Base-by-base conservation (phyloP, 495 filamentous ascomycete species). In the Penicillium herquei region DNA sequence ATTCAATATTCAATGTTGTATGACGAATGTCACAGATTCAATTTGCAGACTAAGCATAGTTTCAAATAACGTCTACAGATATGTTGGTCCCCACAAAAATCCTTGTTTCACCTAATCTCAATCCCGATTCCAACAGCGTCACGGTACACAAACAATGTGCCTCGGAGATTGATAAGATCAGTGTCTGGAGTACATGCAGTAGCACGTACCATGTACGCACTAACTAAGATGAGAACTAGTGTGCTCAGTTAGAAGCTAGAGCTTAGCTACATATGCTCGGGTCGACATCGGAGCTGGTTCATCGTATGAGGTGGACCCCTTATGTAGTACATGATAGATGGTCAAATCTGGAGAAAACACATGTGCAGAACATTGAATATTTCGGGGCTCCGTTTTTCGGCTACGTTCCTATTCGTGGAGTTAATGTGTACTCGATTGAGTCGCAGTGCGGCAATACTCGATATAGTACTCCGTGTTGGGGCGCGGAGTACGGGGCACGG, bases 121-220 rank as follows among this genome's bases (percentile, higher is more conserved):
- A 26, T 26, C 21, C 2, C 2, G 13, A 11, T 10, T 26, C 8
- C 11, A 46, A 18, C 14, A 31, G 12, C 10, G 26, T 13, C 11
- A 17, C 21, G 21, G 21, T 26, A 26, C 21, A 26, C 21, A 26
- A 26, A 26, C 33, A 31, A 43, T 13, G n/a, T 1, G 33, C 7
- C 34, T 50, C 40, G 9, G 39, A 61, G 58, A 57, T 57, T 61
- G 54, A 61, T 57, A 61, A 57, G 54, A 56, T 54, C 32, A 50
- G 8, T 3, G 1, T 26, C 21, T 26, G 4, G 1, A 26, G 21
- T 40, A 34, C n/a, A 43, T 45, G 49, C 43, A 46, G 26, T 49
- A 40, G 21, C 42, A 49, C 46, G 32, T n/a, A 48, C 45, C 26
- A 48, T 34, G 43, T 40, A 40, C 30, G 47, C 52, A 39, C 26